Conservation (phyloP, 306 rosid species). For the Casuarina equisetifolia region DNA sequence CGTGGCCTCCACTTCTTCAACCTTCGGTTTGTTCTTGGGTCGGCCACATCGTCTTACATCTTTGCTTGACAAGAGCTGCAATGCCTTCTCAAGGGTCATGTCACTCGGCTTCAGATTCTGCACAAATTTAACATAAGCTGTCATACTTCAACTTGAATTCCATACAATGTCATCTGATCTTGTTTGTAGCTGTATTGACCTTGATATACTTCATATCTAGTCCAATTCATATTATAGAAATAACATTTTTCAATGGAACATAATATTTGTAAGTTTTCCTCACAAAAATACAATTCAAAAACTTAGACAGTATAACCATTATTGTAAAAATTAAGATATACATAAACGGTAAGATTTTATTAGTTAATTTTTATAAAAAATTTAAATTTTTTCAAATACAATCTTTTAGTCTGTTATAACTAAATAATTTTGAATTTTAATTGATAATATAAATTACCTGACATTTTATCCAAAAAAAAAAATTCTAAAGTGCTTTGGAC, state of each 20-base stretch:
- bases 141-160: neutral
- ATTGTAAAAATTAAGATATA: too few relatives aligned
- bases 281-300: neutral
- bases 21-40: conserved; percentile 57
- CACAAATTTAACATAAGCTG: conserved; percentile 18
- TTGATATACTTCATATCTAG: neutral
- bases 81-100: conserved; percentile 62
- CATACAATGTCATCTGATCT: neutral
- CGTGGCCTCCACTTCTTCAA: conserved; percentile 48
- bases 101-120: conserved; percentile 66
- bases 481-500: neutral
- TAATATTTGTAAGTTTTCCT: neutral
- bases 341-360: too few relatives aligned
- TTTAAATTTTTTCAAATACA: too few relatives aligned
- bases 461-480: neutral
- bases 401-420: too few relatives aligned
- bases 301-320: too few relatives aligned
- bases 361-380: too few relatives aligned
- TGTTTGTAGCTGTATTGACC: neutral
- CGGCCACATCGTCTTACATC: conserved; percentile 59
- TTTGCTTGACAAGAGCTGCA: conserved; percentile 56
- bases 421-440: too few relatives aligned
- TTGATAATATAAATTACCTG: too few relatives aligned
- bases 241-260: neutral
- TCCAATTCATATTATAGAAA: neutral